Evolutionary conservation across 441 rosid species (phyloP).

Genomic region (Populus hybrid): DNA sequence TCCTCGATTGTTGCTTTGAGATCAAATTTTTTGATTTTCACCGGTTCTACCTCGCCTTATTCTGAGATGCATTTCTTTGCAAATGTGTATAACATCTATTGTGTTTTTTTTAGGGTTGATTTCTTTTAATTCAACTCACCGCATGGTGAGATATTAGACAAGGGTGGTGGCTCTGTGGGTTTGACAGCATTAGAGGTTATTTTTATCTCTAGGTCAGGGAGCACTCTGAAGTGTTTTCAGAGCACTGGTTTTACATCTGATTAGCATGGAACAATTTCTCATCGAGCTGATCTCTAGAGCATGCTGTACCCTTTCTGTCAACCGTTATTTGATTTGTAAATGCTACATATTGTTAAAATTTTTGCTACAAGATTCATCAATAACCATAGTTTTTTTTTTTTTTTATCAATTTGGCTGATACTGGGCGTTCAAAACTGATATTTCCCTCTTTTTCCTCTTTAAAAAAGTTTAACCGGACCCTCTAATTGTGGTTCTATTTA

Average conservation of each 20-base stretch:
- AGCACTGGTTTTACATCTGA: constrained; percentile 19
- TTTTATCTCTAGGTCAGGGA: constrained; percentile 13
- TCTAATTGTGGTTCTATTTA: too few species aligned
- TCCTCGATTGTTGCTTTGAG: constrained; percentile 9
- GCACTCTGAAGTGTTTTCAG: constrained; percentile 23
- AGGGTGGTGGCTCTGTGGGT: constrained; percentile 27
- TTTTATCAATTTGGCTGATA: constrained; percentile 1
- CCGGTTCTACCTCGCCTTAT: constrained; percentile 16
- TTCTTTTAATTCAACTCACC: constrained; percentile 16
- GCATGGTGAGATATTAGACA: constrained; percentile 29
- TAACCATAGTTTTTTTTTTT: constrained; percentile 1
- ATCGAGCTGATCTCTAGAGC: constrained; percentile 26
- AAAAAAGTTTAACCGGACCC: background rate
- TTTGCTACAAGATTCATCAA: constrained; percentile 38
- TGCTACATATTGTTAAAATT: constrained; percentile 41
- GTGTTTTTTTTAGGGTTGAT: constrained; percentile 27
- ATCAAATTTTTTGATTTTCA: constrained; percentile 12
- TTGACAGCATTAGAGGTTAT: constrained; percentile 14
- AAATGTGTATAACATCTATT: constrained; percentile 55
- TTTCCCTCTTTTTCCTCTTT: background rate
- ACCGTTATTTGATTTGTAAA: constrained; percentile 45
- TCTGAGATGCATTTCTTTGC: constrained; percentile 39
- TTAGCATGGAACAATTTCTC: constrained; percentile 24
- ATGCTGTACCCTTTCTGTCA: constrained; percentile 42
- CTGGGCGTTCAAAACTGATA: background rate